A percentile compares a stretch with the other conserved stretches of the same genome.
Evolutionary conservation across 106 monocot species (phyloP).

Genomic region (Apostasia shenzhenica): DNA sequence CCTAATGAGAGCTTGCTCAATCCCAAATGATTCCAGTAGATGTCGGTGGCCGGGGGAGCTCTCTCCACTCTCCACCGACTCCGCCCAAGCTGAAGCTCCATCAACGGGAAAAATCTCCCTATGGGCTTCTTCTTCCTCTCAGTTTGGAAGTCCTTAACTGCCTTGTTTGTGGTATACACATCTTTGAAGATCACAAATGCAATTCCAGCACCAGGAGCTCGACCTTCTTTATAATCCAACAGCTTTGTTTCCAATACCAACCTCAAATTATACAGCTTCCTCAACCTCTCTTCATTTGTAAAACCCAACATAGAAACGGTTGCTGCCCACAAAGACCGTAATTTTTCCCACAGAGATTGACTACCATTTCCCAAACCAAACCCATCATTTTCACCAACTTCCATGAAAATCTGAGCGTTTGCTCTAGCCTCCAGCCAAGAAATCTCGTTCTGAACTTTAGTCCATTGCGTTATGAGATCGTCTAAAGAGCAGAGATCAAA

Average conservation of each 20-base stretch:
- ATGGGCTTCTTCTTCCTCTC: slow-evolving; percentile 76
- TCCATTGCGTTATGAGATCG: slow-evolving; percentile 40
- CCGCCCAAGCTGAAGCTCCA: slow-evolving; percentile 89
- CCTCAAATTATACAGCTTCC: slow-evolving; percentile 47
- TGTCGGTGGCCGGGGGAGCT: slow-evolving; percentile 88
- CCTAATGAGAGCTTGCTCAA: slow-evolving; percentile 62
- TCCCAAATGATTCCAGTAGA: slow-evolving; percentile 96
- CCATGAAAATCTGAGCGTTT: slow-evolving; percentile 13
- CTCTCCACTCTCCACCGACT: slow-evolving; percentile 90
- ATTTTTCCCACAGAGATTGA: slow-evolving; percentile 9
- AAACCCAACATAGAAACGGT: slow-evolving; percentile 40
- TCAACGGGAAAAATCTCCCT: slow-evolving; percentile 77
- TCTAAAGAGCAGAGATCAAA: slow-evolving; percentile 77
- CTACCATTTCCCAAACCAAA: background rate
- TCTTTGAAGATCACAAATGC: slow-evolving; percentile 95
- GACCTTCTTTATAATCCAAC: slow-evolving; percentile 66
- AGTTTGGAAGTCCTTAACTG: slow-evolving; percentile 68
- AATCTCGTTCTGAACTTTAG: slow-evolving; percentile 50
- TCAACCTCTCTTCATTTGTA: slow-evolving; percentile 68
- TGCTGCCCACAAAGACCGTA: slow-evolving; percentile 27
- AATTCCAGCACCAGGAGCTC: slow-evolving; percentile 75
- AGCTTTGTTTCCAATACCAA: slow-evolving; percentile 44
- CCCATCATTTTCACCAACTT: slow-evolving; percentile 5
- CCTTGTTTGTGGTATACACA: slow-evolving; percentile 84
- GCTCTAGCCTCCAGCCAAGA: slow-evolving; percentile 60